Evolutionary conservation across 2,329 filamentous ascomycete genomes (phyloP), one percentile per base, ranked within the genome.

Genomic region (Hymenoscyphus salicellus): DNA sequence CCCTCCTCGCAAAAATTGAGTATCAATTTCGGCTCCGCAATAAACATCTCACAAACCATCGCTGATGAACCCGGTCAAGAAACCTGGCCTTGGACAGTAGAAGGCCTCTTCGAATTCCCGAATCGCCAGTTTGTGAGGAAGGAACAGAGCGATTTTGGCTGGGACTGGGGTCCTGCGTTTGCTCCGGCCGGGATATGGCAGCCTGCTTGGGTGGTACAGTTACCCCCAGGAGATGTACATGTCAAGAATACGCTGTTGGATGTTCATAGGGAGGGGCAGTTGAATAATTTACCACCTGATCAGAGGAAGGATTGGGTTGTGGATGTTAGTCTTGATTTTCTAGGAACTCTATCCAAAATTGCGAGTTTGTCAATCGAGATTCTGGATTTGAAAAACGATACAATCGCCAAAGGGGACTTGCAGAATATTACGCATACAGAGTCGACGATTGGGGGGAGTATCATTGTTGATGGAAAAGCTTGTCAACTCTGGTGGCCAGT

Each of bases 81-180:
- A 60, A 80, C 77, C 49, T 86, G 83, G 82, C 83, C 84, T 0
- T 70, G 68, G 63, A 77, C 75, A 8, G 78, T 85, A 3, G 78
- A 86, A 67, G 74, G 77, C 17, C 58, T 78, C 0, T 85, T 80
- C 63, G 83, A 86, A 66, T 85, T 84, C 58, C 72, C 77, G 0
- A 82, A 86, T 64, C 78, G 83, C 6, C 80, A 82, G 72, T 86
- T 83, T 66, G 82, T 87, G 41, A 79, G 86, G 33, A 87, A 88
- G 71, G 82, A 87, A 70, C 83, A 88, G 72, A 84, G 79, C 7
- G 85, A 88, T 72, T 88, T 88, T 72, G 86, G 86, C 1, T 89
- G 86, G 86, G 85, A 87, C 65, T 86, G 84, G 84, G 84, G 84
- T 10, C 84, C 84, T 10, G 83, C 82, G 0, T 86, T 88, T 71